Evolutionary conservation across 169 alveolate species (phyloP), one percentile per base, ranked within the genome.

Genomic region (Theileria annulata): DNA sequence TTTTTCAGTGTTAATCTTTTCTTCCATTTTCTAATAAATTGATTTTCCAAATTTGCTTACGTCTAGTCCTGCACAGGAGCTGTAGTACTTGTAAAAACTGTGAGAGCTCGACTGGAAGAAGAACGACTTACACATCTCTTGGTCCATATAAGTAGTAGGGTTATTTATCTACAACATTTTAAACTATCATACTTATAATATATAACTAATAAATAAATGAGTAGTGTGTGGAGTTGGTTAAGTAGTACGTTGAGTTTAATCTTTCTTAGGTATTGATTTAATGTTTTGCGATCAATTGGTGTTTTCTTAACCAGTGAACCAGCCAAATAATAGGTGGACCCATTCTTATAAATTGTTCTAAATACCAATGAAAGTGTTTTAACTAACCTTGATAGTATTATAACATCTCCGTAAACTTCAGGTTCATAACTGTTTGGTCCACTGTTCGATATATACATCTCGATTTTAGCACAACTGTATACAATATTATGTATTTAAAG

Each of bases 91-190:
- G 78, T 90, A 80, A 48, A 90, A 84, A 35, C 86, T 81, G 56
- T 75, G 79, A 21, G 86, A 77, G 66, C 71, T 90, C 6, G 88
- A 76, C 1, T 79, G 91, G 68, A 86, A 80, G 48, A 90, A 90
- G 80, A 87, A 90, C 47, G 81, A 70, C 35, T 90, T 90, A 63
- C 94, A 82, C 47, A 85, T 72, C 80, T 90, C 94, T 88, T 90
- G 94, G 77, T 90, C 94, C 87, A 90, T 85, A 72, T 90, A 90
- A 8, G 90, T 88, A 47, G 92, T 85, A 17, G 94, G 94, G 12
- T 85, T 87, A 47, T 86, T 85, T 12, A 90, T 90, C 88, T 90
- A 83, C 21, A 58, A 30, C 37, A 77, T 54, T 25, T 77, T 60
- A 48, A 31, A 23, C 56, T 33, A 30, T 1, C 63, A 28, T 25